phyloP scores from a whole-genome alignment of 2,329 filamentous ascomycete genomes.

The Thielaviopsis ethacetica region DNA sequence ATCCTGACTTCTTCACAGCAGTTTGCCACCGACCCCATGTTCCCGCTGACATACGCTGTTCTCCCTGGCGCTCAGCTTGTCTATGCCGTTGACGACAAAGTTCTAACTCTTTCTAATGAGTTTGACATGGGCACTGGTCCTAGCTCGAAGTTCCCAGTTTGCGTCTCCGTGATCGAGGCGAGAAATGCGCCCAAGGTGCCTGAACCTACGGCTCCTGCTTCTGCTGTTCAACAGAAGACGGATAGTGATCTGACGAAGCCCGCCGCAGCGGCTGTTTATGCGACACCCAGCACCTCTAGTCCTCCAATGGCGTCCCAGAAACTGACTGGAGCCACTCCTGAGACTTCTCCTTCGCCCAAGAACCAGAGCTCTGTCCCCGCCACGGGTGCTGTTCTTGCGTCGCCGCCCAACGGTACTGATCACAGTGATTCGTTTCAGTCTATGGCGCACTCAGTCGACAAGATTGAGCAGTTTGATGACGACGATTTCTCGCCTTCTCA shows the following conservation, averaged over 20 bases:
- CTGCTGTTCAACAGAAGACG: not conserved
- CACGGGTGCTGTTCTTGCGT: not conserved
- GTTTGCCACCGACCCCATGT: constrained; percentile 4
- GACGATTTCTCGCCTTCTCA: not conserved
- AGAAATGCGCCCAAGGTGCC: not conserved
- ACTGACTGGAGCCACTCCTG: not conserved
- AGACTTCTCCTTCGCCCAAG: not conserved
- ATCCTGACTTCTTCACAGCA: constrained; percentile 8
- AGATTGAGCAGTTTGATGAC: not conserved
- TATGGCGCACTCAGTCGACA: not conserved
- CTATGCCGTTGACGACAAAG: constrained; percentile 10
- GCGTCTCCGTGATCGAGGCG: constrained; percentile 5
- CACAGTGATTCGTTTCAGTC: not conserved
- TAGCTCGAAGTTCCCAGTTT: constrained; percentile 8
- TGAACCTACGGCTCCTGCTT: not conserved
- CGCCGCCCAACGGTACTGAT: not conserved
- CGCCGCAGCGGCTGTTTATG: not conserved
- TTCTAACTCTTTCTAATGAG: constrained; percentile 5
- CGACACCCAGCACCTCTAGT: not conserved
- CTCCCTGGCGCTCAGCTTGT: constrained; percentile 2
- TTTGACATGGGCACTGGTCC: constrained; percentile 4
- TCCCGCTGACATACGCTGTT: constrained; percentile 10
- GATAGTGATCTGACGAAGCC: not conserved
- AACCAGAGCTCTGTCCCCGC: not conserved
- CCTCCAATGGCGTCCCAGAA: not conserved